Percentiles rank a stretch among this genome's conserved stretches.
Evolutionary conservation across 768 basidiomycete genomes (phyloP).

Genomic region (Calocybe gangraenosa): DNA sequence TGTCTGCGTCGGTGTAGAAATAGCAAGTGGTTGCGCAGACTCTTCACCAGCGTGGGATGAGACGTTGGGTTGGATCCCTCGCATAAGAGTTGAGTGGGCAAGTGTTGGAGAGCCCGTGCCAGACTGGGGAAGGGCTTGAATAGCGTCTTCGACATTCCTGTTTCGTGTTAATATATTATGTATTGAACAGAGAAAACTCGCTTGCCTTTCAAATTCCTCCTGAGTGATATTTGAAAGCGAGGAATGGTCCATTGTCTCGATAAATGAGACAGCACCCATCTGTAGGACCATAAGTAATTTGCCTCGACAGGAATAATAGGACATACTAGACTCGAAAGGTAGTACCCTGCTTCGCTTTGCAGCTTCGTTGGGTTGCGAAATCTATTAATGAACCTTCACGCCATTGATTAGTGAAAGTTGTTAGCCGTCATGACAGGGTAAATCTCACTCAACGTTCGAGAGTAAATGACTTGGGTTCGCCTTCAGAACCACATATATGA

Average conservation of each 20-base stretch:
- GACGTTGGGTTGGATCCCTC: constrained; percentile 14
- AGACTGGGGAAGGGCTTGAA: constrained; percentile 44
- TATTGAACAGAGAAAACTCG: not conserved
- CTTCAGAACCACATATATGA: constrained; percentile 91
- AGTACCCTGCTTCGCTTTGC: constrained; percentile 95
- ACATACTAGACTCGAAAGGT: constrained; percentile 88
- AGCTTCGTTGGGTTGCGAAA: constrained; percentile 88
- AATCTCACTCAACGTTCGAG: constrained; percentile 88
- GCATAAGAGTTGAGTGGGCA: constrained; percentile 24
- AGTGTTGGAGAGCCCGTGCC: constrained; percentile 33
- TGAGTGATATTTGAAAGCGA: constrained; percentile 92
- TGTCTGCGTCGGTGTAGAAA: constrained; percentile 52
- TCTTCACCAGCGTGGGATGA: constrained; percentile 79
- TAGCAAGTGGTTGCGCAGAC: constrained; percentile 74
- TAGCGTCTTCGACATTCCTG: constrained; percentile 53
- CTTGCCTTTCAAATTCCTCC: constrained; percentile 84
- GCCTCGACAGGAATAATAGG: not conserved
- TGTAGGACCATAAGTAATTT: constrained; percentile 23
- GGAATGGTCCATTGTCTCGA: constrained; percentile 97
- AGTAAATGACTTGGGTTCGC: constrained; percentile 92
- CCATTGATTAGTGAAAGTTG: not conserved
- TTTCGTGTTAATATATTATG: not conserved
- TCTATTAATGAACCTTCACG: constrained; percentile 83
- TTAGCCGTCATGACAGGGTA: not conserved
- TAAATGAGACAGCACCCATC: constrained; percentile 97